These are phyloP conservation scores for Geotrichum fermentans DNA, from an alignment of 1,139 yeast genomes.

Conservation along the genomic window DNA sequence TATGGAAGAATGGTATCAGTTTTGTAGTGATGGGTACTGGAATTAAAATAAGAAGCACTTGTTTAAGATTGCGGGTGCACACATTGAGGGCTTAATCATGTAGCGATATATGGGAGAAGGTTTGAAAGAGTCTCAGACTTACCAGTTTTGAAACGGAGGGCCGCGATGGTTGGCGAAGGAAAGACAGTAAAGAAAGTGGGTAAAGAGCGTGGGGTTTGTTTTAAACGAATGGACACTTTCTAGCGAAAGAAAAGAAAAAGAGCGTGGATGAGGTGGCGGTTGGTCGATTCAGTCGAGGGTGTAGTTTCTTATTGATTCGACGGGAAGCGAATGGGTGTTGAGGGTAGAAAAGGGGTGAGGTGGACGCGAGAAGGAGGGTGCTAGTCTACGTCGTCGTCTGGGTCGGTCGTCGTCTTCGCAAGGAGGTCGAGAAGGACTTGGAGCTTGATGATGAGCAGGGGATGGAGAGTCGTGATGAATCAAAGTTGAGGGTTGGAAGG, in stretches of 20 bases:
- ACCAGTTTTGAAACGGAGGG: not conserved
- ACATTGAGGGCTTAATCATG: too few relatives aligned
- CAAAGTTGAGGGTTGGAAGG: not conserved
- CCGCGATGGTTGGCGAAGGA: not conserved
- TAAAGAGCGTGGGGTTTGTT: constrained; percentile 1
- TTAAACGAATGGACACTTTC: constrained; percentile 6
- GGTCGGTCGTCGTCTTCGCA: too few relatives aligned
- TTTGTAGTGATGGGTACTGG: too few relatives aligned
- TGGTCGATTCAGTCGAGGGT: not conserved
- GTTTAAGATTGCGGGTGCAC: too few relatives aligned
- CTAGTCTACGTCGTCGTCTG: not conserved
- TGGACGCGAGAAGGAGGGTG: not conserved
- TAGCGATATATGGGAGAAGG: not conserved
- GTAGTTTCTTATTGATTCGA: not conserved
- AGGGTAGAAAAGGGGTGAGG: not conserved
- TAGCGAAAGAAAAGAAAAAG: not conserved
- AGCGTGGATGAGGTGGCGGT: not conserved
- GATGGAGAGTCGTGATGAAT: not conserved
- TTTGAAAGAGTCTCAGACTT: constrained; percentile 1
- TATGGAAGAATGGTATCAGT: too few relatives aligned
- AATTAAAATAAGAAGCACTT: too few relatives aligned
- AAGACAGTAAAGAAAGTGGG: not conserved
- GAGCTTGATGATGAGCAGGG: not conserved
- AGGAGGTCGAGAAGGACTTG: constrained; percentile 2
- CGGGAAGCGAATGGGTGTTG: not conserved